These are phyloP conservation scores for Ophiostoma angusticollis DNA, from an alignment of 2,329 filamentous ascomycete genomes.

Conservation along the genomic window DNA sequence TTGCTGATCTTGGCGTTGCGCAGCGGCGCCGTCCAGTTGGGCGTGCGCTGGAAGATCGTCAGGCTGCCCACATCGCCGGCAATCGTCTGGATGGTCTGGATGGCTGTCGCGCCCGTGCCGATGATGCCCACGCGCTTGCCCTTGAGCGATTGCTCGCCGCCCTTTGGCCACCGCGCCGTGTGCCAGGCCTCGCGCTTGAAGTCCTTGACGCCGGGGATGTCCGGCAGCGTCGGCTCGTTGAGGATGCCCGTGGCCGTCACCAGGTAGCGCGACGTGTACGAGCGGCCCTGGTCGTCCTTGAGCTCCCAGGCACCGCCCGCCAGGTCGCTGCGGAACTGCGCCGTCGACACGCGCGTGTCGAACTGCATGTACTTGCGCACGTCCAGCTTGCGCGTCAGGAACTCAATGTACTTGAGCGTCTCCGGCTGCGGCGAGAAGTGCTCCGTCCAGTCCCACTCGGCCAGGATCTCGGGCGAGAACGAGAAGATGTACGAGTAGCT, in stretches of 20 bases:
- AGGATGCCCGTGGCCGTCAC: slow-evolving; percentile 34
- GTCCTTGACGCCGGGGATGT: slow-evolving; percentile 17
- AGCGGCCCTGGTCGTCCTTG: slow-evolving; percentile 26
- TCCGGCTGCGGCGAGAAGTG: slow-evolving; percentile 28
- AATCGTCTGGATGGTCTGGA: slow-evolving; percentile 14
- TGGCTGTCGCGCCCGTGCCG: slow-evolving; percentile 14
- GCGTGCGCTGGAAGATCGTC: slow-evolving; percentile 43
- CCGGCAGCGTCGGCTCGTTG: slow-evolving; percentile 29
- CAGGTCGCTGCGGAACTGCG: too few species aligned
- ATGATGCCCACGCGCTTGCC: slow-evolving; percentile 14
- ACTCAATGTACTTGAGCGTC: slow-evolving; percentile 32
- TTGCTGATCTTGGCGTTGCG: slow-evolving; percentile 30
- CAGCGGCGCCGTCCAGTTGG: slow-evolving; percentile 47
- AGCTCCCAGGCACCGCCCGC: too few species aligned
- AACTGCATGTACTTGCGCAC: slow-evolving; percentile 34
- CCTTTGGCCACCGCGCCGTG: slow-evolving; percentile 11
- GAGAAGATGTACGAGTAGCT: slow-evolving; percentile 24
- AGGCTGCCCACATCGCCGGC: slow-evolving; percentile 19
- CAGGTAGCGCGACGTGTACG: slow-evolving; percentile 29
- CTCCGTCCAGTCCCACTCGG: slow-evolving; percentile 31
- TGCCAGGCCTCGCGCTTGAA: slow-evolving; percentile 11
- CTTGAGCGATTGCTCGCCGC: slow-evolving; percentile 2
- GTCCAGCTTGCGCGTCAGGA: slow-evolving; percentile 29
- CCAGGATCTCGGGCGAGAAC: slow-evolving; percentile 24
- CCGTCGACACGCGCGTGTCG: slow-evolving; percentile 27